These are phyloP conservation scores for Penicillium sp. DNA, from an alignment of 2,329 filamentous ascomycete genomes.

Conservation along the genomic window DNA sequence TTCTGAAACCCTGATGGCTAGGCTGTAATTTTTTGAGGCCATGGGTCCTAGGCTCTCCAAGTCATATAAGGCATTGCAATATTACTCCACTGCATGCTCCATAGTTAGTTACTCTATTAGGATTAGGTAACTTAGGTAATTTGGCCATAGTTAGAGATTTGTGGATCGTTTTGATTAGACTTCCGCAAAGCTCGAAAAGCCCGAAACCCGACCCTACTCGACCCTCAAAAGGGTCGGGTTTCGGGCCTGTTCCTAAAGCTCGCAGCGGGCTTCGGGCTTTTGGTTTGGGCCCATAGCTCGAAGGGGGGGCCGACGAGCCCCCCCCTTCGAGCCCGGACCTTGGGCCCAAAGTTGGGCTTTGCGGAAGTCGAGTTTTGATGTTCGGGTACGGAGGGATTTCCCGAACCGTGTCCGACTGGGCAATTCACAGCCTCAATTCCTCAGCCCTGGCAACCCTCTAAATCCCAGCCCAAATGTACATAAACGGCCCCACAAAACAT, in stretches of 20 bases:
- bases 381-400: background rate
- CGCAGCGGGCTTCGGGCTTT: too few species aligned
- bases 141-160: background rate
- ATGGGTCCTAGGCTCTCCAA: background rate
- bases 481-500: background rate
- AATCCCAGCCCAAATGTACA: background rate
- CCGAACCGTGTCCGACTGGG: background rate
- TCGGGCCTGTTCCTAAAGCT: too few species aligned
- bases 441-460: background rate
- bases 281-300: too few species aligned
- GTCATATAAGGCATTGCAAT: too few species aligned
- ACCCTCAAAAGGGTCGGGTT: too few species aligned
- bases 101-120: background rate
- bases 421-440: constrained; percentile 1
- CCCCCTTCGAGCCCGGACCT: too few species aligned
- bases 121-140: background rate
- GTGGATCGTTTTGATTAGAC: background rate
- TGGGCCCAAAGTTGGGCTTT: too few species aligned
- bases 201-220: too few species aligned
- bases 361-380: too few species aligned
- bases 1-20: background rate
- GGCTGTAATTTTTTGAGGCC: background rate
- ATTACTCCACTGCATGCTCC: background rate
- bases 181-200: too few species aligned
- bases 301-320: too few species aligned